Base-by-base conservation (phyloP, 2,329 filamentous ascomycete species). In the Microsporum ferrugineum region DNA sequence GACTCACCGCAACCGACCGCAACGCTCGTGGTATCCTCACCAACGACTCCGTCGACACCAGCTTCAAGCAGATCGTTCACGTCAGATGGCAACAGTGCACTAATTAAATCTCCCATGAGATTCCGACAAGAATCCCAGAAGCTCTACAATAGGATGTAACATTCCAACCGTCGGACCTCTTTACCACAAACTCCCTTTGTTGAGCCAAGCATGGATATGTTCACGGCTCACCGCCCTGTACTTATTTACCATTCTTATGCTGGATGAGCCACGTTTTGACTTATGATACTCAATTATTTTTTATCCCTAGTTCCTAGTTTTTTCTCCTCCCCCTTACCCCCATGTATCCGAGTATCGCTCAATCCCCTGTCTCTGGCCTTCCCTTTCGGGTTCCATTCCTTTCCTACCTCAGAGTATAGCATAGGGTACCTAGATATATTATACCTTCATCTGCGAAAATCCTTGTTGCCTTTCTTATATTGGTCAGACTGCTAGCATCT, bases 1-100 rank as follows among this genome's bases (percentile, higher is more conserved):
- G 76, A 64, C 68, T 79, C 62, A 71, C 69, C 5, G 66, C 66
- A 61, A 66, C 66, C 34, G 68, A 69, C 64, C 33, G 66, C 33
- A 67, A 66, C 3, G 71, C 71, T 41, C 70, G 65, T 27, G 77
- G 77, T 61, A 66, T 76, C 17, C 71, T 80, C 64, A 79, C 77
- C 56, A 77, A 76, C 65, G 77, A 80, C 67, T 78, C 77, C n/a
- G 72, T 77, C 60, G 77, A 79, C 68, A 75, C 76, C 63, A 78
- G 78, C 68, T 77, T 79, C 69, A 73, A 69, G 36, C 76, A 76
- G 65, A 66, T 70, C 36, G 64, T 72, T 49, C 75, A 76, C 64
- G 71, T 79, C 59, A 70, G 73, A 68, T 79, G 77, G 77, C 70
- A 76, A 68, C 71, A 70, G 68, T 76, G 74, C 69, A 69, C 58